Evolutionary conservation across 2,329 filamentous ascomycete species (phyloP), one percentile per base, ranked within the genome.

Genomic region (Fusarium nelsonii): DNA sequence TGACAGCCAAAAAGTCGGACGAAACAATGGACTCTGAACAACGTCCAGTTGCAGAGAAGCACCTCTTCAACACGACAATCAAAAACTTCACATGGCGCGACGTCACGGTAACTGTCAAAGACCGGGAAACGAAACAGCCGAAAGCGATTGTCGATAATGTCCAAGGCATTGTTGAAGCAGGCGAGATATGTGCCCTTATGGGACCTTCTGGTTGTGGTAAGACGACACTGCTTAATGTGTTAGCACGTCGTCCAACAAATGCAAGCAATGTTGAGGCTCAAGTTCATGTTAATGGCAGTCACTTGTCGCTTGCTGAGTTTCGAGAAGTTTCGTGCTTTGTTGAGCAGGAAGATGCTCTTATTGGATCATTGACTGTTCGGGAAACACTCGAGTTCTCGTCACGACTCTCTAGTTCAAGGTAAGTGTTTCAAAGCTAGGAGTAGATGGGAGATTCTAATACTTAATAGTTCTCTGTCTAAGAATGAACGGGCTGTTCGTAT

Each of bases 321-420:
- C 87, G 88, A 18, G 83, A 87, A 48, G 83, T 95, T 50, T 91
- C 87, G 56, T 88, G 88, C 46, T 97, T 94, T 75, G 93, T 97
- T 23, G 93, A 97, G 81, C 93, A 97, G 78, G 92, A 97, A 69
- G 93, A 97, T 81, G 90, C 92, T 1, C 84, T 97, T 14, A 91
- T 95, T 51, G 93, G 93, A 6, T 91, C 91, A 1, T 82, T 97
- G 68, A 97, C 93, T 0, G 92, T 95, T 10, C 84, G 86, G 30
- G 93, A 97, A 81, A 97, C 93, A 0, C 80, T 97, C 63, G 81
- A 89, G 66, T 97, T 97, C 77, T 91, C 92, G 0, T 91, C 92
- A 0, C 86, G 90, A 30, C 85, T 97, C 80, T 89, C 63, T 72
- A 91, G 71, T 78, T 76, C 85, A 2, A 84, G 82, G 87, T 87